Evolutionary conservation across 192 early-diverging fungal species (phyloP).

Genomic region (Linnemannia elongata): DNA sequence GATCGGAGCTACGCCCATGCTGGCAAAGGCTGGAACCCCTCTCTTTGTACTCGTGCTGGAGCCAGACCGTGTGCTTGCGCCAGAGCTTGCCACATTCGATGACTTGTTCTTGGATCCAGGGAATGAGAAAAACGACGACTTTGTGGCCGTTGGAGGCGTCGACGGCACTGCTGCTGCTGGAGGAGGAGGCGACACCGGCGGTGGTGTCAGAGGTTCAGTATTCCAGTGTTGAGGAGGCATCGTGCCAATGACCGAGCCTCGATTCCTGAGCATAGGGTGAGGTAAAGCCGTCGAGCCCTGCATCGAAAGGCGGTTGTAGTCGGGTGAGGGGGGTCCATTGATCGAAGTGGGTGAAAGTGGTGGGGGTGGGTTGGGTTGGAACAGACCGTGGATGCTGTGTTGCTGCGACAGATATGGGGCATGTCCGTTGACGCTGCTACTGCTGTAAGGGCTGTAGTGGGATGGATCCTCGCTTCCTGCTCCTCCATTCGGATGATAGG

Average conservation of each 20-base stretch:
- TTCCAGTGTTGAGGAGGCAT: slow-evolving; percentile 48
- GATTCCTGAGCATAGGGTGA: slow-evolving; percentile 27
- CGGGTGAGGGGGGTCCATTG: slow-evolving; percentile 30
- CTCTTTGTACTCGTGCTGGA: slow-evolving; percentile 1
- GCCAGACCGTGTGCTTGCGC: slow-evolving; percentile 39
- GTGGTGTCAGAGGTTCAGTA: slow-evolving; percentile 49
- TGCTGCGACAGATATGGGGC: slow-evolving; percentile 25
- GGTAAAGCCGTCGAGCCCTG: slow-evolving; percentile 24
- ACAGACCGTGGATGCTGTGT: slow-evolving; percentile 39
- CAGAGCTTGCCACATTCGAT: slow-evolving; percentile 18
- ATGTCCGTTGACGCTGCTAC: neutral
- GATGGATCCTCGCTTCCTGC: neutral
- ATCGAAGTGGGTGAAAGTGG: slow-evolving; percentile 33
- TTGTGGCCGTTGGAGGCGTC: slow-evolving; percentile 19
- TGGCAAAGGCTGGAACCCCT: slow-evolving; percentile 24
- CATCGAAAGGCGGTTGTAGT: slow-evolving; percentile 32
- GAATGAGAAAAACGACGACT: slow-evolving; percentile 52
- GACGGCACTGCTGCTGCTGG: slow-evolving; percentile 10
- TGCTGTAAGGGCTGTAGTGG: slow-evolving; percentile 3
- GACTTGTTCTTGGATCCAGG: slow-evolving; percentile 39
- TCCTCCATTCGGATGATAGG: slow-evolving; percentile 13
- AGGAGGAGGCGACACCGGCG: slow-evolving; percentile 40
- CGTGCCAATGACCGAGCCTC: slow-evolving; percentile 16
- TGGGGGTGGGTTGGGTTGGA: slow-evolving; percentile 47
- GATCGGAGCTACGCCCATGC: slow-evolving; percentile 21